phyloP scores from a whole-genome alignment of 768 basidiomycete species.

The Kwoniella europaea region DNA sequence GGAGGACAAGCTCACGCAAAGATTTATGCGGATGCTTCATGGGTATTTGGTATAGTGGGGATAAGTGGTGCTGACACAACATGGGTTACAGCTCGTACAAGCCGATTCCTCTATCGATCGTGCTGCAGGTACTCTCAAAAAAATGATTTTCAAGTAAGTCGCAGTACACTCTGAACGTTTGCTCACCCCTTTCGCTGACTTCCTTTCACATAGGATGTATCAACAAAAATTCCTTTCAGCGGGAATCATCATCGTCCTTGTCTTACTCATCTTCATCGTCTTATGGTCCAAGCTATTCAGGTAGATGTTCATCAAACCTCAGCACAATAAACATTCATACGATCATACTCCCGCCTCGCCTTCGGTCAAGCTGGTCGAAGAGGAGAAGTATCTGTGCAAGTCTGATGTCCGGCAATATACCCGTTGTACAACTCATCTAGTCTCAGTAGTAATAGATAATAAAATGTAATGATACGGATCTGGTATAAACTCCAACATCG shows the following conservation, averaged over 20 bases:
- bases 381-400: background rate
- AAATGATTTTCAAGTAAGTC: conserved; percentile 90
- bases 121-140: conserved; percentile 87
- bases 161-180: background rate
- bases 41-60: background rate
- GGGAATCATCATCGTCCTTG: conserved; percentile 81
- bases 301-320: conserved; percentile 7
- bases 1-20: background rate
- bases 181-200: conserved; percentile 23
- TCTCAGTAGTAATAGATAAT: background rate
- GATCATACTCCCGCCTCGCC: background rate
- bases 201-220: conserved; percentile 76
- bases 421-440: conserved; percentile 5
- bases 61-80: too few species aligned
- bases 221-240: conserved; percentile 89
- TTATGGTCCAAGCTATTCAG: conserved; percentile 52
- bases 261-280: conserved; percentile 70
- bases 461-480: conserved; percentile 9
- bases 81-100: conserved; percentile 68
- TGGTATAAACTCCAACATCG: background rate
- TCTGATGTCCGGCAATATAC: background rate
- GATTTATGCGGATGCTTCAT: background rate
- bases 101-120: conserved; percentile 89
- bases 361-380: background rate
- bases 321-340: background rate